Evolutionary conservation across 192 early-diverging fungal species (phyloP), one percentile per base, ranked within the genome.

Genomic region (Coemansia sp.): DNA sequence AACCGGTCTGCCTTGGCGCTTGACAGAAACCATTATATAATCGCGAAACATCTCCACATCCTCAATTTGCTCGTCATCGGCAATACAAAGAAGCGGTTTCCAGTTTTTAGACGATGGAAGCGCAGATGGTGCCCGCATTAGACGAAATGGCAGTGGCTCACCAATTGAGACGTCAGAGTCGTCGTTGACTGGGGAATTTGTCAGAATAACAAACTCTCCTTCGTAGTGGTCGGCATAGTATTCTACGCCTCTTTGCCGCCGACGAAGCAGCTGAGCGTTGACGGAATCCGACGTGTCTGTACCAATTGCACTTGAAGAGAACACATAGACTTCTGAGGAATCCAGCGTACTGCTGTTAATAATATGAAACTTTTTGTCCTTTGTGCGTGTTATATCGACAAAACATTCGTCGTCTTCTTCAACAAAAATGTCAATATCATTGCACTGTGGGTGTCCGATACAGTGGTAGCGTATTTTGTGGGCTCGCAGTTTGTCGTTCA

Each of bases 201-300:
- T 71, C 5, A 78, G 69, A 23, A 83, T 70, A 7, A 79, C 57
- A 54, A 83, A 81, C 41, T 81, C 78, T 26, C 47, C 66, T 50
- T 84, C 71, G 56, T 89, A 87, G 61, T 92, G 90, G 66, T 92
- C 90, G 9, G 88, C 86, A 82, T 86, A 92, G 63, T 89, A 89
- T 48, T 92, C 89, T 11, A 89, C 77, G 26, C 82, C 84, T 13
- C 69, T 64, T 24, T 73, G 74, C 29, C 90, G 75, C 37, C 82
- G 66, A 18, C 88, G 82, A 26, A 90, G 78, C 22, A 88, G 71
- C 4, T 45, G 67, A 19, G 86, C 32, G 7, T 57, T 1, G 8
- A 19, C 20, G 45, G 24, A n/a, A 20, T n/a, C 32, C n/a, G 47
- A 8, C 20, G 14, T 51, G n/a, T 37, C 6, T 7, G 47, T 3